phyloP scores from a whole-genome alignment of 192 early-diverging fungal species.

The Geranomyces variabilis region DNA sequence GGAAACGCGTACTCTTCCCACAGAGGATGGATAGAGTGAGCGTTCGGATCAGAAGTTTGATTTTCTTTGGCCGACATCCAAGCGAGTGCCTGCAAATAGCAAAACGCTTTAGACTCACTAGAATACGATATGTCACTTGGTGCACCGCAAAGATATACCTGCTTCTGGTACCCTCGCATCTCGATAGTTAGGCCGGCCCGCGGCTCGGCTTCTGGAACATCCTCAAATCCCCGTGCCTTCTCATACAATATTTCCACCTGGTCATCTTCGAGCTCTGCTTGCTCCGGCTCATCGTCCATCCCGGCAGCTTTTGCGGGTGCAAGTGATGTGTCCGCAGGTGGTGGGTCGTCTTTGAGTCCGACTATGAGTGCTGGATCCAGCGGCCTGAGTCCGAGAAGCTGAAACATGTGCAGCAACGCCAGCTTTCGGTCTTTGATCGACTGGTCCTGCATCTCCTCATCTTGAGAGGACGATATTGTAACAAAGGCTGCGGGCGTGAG shows the following conservation, averaged over 20 bases:
- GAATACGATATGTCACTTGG: too few species aligned
- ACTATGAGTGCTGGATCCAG: neutral
- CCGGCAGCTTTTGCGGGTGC: neutral
- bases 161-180: constrained; percentile 41
- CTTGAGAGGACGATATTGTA: neutral
- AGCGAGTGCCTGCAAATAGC: constrained; percentile 14
- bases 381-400: constrained; percentile 7
- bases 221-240: constrained; percentile 33
- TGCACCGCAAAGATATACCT: constrained; percentile 9
- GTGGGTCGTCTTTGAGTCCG: constrained; percentile 8
- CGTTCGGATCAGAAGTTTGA: neutral
- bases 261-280: constrained; percentile 16
- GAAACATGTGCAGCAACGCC: constrained; percentile 12
- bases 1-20: constrained; percentile 31
- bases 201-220: constrained; percentile 30
- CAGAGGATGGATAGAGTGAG: constrained; percentile 26
- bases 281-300: constrained; percentile 5
- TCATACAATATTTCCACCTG: constrained; percentile 33
- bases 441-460: constrained; percentile 6
- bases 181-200: constrained; percentile 21
- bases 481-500: constrained; percentile 11
- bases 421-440: constrained; percentile 15
- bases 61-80: constrained; percentile 31
- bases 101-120: too few species aligned
- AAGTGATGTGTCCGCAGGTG: neutral